Percentiles rank a stretch among this genome's conserved stretches.
Evolutionary conservation across 2,329 filamentous ascomycete species (phyloP).

Genomic region (Neospermospora avenae): DNA sequence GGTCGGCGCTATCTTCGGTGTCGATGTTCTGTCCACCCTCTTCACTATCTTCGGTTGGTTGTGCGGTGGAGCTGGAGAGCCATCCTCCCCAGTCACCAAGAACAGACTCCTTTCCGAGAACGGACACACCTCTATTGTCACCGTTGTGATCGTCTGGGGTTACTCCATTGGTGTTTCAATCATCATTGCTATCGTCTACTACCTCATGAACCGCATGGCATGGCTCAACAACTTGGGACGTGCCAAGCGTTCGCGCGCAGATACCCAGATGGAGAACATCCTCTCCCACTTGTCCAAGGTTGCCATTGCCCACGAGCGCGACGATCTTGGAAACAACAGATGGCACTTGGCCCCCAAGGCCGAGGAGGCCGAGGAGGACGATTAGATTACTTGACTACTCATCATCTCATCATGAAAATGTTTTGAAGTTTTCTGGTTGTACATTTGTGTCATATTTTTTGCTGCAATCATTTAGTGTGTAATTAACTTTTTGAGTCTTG

Average conservation of each 20-base stretch:
- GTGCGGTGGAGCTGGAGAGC: conserved; percentile 46
- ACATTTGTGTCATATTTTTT: not conserved
- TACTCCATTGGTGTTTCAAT: conserved; percentile 66
- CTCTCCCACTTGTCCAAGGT: conserved; percentile 63
- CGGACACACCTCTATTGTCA: conserved; percentile 51
- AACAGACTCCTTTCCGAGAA: conserved; percentile 38
- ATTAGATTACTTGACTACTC: conserved; percentile 24
- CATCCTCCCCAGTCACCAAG: conserved; percentile 35
- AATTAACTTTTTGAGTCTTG: not conserved
- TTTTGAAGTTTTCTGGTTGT: not conserved
- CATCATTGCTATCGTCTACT: conserved; percentile 64
- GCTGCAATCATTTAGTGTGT: not conserved
- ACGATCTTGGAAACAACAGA: conserved; percentile 40
- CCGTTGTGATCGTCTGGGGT: conserved; percentile 61
- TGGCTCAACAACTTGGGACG: conserved; percentile 61
- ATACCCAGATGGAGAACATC: conserved; percentile 65
- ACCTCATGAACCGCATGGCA: conserved; percentile 54
- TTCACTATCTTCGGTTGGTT: conserved; percentile 77
- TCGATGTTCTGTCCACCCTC: conserved; percentile 68
- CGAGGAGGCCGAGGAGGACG: conserved; percentile 34
- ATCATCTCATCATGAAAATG: not conserved
- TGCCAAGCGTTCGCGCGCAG: conserved; percentile 57
- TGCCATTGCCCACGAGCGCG: conserved; percentile 55
- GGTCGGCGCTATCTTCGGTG: conserved; percentile 65
- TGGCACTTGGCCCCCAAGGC: conserved; percentile 31